Evolutionary conservation across 2,329 filamentous ascomycete species (phyloP), one percentile per base, ranked within the genome.

Genomic region (Trichoderma harzianum): DNA sequence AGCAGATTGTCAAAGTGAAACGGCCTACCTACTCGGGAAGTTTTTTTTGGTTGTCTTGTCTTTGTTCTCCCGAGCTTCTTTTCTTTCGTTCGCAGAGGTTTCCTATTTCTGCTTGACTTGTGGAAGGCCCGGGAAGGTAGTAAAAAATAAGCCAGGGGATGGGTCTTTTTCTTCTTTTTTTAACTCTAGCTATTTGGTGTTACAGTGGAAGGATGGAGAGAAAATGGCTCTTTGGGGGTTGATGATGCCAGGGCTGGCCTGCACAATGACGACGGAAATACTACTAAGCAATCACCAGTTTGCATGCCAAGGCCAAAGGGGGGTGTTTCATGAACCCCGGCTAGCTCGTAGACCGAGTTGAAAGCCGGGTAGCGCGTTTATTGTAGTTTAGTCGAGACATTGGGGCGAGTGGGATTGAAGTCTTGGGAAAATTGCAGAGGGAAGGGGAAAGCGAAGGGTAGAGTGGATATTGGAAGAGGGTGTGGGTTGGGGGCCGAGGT

Each of bases 301-400:
- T 53, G 57, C 55, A 36, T 34, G 66, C 57, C 66, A 51, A 69
- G 66, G 12, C n/a, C 10, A 34, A 62, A 53, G 66, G 66, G 66
- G 66, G 36, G 6, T 69, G 66, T 69, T 69, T 69, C 66, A 69
- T 34, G 66, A 68, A 32, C 55, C 66, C 66, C 61, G 66, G 18
- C 53, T 69, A 69, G 66, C n/a, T 51, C 28, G 66, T 57, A 39
- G 55, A 32, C n/a, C 36, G 57, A 24, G 28, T 24, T 32, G 66
- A 30, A 3, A 47, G 55, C 55, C 26, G 53, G 53, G 14, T 34
- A 65, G 62, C 51, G 51, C 24, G 64, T 67, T 16, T 66, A 63
- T 7, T 39, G 36, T 39, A 39, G 39, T 43, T 43, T 43, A 55
- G 28, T 62, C 58, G 32, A 62, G 58, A 62, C 43, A 62, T 43